These are phyloP conservation scores for Pharnaceum exiguum DNA, from an alignment of 148 eudicot species.

Conservation along the genomic window DNA sequence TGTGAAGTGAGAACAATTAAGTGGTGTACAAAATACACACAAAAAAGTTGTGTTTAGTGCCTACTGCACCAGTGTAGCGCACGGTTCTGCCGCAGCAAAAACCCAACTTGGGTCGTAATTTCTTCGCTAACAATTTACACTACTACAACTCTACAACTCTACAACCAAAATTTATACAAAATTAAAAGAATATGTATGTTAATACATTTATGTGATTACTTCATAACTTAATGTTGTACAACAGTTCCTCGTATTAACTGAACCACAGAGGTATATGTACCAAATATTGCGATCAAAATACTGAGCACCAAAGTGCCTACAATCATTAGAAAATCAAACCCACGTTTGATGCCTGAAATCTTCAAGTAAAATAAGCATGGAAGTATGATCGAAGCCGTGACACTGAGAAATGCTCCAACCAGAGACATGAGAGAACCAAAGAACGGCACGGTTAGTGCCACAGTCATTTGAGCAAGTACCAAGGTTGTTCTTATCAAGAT, in stretches of 20 bases:
- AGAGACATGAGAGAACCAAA: slow-evolving; percentile 36
- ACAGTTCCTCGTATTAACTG: slow-evolving; percentile 17
- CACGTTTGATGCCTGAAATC: slow-evolving; percentile 18
- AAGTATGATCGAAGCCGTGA: slow-evolving; percentile 21
- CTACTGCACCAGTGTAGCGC: too few relatives aligned
- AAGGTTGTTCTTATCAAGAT: slow-evolving; percentile 22
- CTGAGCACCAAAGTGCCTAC: slow-evolving; percentile 15
- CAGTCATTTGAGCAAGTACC: slow-evolving; percentile 23
- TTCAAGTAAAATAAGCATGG: slow-evolving; percentile 44
- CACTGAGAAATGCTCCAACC: slow-evolving; percentile 31
- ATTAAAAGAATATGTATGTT: too few relatives aligned
- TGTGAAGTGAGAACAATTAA: too few relatives aligned
- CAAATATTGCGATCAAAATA: slow-evolving; percentile 16
- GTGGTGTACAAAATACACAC: too few relatives aligned
- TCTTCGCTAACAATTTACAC: too few relatives aligned
- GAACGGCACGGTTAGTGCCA: slow-evolving; percentile 29
- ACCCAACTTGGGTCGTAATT: too few relatives aligned
- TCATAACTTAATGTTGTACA: neutral
- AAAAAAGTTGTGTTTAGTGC: too few relatives aligned
- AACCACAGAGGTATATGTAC: slow-evolving; percentile 28
- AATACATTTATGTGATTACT: too few relatives aligned
- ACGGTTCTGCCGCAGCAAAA: too few relatives aligned
- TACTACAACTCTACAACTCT: too few relatives aligned
- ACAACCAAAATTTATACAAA: too few relatives aligned
- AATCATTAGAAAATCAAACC: slow-evolving; percentile 11